Evolutionary conservation across 441 rosid species (phyloP), one percentile per base, ranked within the genome.

Genomic region (Lepidium campestre): DNA sequence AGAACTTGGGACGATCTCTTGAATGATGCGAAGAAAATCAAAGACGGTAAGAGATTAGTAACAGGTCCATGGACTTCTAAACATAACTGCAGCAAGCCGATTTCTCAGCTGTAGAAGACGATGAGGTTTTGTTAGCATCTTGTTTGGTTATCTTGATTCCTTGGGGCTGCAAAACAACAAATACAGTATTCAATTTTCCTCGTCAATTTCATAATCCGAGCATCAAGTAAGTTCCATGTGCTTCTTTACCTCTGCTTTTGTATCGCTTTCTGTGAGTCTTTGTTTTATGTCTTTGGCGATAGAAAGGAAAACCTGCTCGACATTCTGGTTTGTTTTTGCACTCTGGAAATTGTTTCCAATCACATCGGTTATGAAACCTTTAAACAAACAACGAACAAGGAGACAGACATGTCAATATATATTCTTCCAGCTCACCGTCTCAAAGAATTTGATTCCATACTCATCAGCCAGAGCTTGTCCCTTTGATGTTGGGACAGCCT

Each of bases 91-190:
- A 81, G 70, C 84, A 81, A 48, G 77, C 79, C 49, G 80, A 60
- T 63, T 62, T 76, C 47, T 73, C 78, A n/a, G 73, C 47, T 55
- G 80, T 27, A 44, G 77, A 71, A 46, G 75, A 57, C 1, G 75
- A 73, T 10, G 82, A 75, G 63, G 77, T 73, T 73, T 73, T 76
- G 54, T 44, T 55, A 11, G 67, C 54, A 27, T 78, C 82, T 45
- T 78, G 75, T 70, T 81, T 78, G 36, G 71, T 81, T 68, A 78
- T 81, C 77, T 78, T 81, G 50, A 81, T 65, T n/a, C 78, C 77
- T 64, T 68, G 78, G 13, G 82, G 75, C 82, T 76, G 79, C 60
- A 73, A 48, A 37, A 17, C 45, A 40, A 57, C 17, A 50, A 44
- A 62, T 1, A 63, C 27, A 27, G 44, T 2, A 27, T 23, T 53